phyloP scores from a whole-genome alignment of 1,284 basidiomycete genomes.

The Ustilago shanxiensis region DNA sequence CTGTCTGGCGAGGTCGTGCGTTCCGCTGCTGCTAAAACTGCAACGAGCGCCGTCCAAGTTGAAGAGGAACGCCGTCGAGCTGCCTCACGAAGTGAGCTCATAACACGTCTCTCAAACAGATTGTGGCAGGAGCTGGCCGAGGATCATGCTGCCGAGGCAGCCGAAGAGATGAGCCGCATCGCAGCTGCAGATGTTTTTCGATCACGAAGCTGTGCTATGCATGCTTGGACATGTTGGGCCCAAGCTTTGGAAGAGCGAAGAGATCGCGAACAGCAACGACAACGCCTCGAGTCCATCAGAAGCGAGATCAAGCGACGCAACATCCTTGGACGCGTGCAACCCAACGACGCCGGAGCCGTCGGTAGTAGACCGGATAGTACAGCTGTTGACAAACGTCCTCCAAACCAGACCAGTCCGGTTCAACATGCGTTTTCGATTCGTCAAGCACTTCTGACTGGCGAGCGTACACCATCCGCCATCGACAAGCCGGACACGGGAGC shows the following conservation, averaged over 20 bases:
- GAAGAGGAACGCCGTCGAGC: slow-evolving; percentile 27
- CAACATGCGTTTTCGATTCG: slow-evolving; percentile 29
- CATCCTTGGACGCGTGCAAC: slow-evolving; percentile 27
- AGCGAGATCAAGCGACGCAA: slow-evolving; percentile 26
- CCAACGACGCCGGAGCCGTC: not conserved
- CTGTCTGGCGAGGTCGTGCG: slow-evolving; percentile 19
- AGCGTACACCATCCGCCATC: not conserved
- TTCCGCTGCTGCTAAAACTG: slow-evolving; percentile 18
- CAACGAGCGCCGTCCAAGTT: slow-evolving; percentile 17
- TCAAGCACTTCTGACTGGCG: slow-evolving; percentile 34
- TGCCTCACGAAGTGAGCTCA: slow-evolving; percentile 26
- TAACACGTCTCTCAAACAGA: slow-evolving; percentile 14
- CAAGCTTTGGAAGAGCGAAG: slow-evolving; percentile 26
- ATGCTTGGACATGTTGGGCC: slow-evolving; percentile 25
- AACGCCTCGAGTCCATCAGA: slow-evolving; percentile 27
- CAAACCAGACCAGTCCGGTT: slow-evolving; percentile 13
- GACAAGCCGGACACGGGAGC: not conserved
- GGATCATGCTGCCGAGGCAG: slow-evolving; percentile 13
- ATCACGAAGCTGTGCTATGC: slow-evolving; percentile 16
- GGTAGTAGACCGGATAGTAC: slow-evolving; percentile 1
- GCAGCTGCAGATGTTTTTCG: slow-evolving; percentile 33
- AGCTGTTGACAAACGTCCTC: not conserved
- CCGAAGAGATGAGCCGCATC: slow-evolving; percentile 14
- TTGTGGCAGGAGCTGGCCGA: slow-evolving; percentile 28
- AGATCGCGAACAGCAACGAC: slow-evolving; percentile 26